Conservation (phyloP, 2,329 filamentous ascomycete species). For the Botryotinia narcissicola region DNA sequence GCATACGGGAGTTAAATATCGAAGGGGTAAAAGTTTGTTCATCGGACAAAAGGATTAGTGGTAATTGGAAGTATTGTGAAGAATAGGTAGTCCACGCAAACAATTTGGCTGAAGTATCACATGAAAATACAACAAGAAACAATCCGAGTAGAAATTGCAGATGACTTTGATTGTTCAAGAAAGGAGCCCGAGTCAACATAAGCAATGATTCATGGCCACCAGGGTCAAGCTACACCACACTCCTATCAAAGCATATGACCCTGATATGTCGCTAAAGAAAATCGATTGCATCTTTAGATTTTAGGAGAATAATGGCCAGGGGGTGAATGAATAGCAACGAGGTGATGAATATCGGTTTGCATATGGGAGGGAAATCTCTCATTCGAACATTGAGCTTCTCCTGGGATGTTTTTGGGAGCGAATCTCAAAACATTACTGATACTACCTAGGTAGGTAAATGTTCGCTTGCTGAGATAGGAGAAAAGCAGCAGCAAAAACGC, state of each 20-base stretch:
- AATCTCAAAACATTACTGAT: not conserved
- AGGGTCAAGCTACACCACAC: not conserved
- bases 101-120: not conserved
- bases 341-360: not conserved
- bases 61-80: not conserved
- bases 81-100: not conserved
- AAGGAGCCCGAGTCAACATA: not conserved
- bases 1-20: not conserved
- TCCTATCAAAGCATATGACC: not conserved
- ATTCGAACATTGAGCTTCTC: not conserved
- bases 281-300: not conserved
- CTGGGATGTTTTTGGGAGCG: no score
- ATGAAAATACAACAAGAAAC: not conserved
- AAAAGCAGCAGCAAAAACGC: not conserved
- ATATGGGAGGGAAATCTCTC: no score
- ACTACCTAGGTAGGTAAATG: not conserved
- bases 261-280: not conserved
- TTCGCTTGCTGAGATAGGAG: conserved; percentile 4
- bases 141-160: not conserved
- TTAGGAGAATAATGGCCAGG: not conserved
- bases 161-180: not conserved
- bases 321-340: not conserved
- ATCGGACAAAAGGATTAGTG: not conserved
- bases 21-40: not conserved
- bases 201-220: not conserved